Base-by-base conservation (phyloP, 2,329 filamentous ascomycete species). In the Talaromyces sp. region DNA sequence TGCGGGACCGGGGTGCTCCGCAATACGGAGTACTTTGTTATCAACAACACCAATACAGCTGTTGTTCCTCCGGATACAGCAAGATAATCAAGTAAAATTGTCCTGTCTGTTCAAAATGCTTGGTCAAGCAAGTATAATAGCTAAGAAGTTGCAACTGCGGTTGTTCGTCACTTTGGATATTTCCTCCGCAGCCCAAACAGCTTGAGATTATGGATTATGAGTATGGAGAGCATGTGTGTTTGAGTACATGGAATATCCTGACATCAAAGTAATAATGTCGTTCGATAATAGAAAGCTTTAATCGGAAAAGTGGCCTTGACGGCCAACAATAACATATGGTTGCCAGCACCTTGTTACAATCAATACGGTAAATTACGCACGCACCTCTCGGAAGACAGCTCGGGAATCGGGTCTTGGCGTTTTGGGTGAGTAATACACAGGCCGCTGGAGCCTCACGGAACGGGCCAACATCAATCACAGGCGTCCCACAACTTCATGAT, bases 391-490 rank as follows among this genome's bases (percentile, higher is more conserved):
- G 7, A 2, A n/a, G 14, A 38, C 35, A 9, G 19, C 9, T 24
- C 21, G 11, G 43, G 0, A 19, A 11, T 24, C 43, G 43, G 19
- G 43, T 46, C 43, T 46, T 46, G 43, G 43, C 43, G 43, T 46
- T 46, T 46, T 46, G 43, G 43, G 43, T 46, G 43, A 46, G 19
- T 46, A 46, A 46, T 46, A 24, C 43, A 24, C 14, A 19, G n/a
- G n/a, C 1, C 9, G 41, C 19, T 46, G 41, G 41, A 46, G 43
- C 43, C 43, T 46, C 53, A 55, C 57, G 54, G 32, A 41, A 59
- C 58, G 56, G 38, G 51, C 50, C 50, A 38, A 58, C 54, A 21
- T 60, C 58, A n/a, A 56, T 54, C 43, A 46, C 43, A 46, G 21
- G 43, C 43, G 21, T 46, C 24, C 32, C 29, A 50, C 35, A 54